A percentile compares a stretch with the other conserved stretches of the same genome.
Conservation (phyloP, 805 yeast genomes). For the Barnettozyma vustinii region DNA sequence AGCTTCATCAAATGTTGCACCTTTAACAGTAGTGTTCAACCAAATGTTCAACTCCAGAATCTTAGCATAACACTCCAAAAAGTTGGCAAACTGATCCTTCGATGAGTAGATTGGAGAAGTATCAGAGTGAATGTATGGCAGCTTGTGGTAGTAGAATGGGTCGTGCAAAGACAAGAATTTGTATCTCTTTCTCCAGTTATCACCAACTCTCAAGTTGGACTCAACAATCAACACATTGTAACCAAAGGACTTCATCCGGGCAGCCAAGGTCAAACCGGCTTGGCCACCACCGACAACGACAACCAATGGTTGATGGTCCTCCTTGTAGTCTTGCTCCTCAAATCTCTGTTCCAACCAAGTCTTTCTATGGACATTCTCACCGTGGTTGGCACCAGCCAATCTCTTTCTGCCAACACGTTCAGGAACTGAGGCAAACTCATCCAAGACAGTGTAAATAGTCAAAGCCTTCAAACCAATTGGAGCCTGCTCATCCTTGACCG, state of each 20-base stretch:
- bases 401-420: constrained; percentile 30
- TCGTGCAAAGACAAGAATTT: constrained; percentile 41
- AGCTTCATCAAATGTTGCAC: constrained; percentile 28
- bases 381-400: constrained; percentile 34
- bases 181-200: constrained; percentile 43
- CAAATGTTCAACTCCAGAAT: constrained; percentile 37
- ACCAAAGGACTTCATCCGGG: constrained; percentile 38
- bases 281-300: constrained; percentile 45
- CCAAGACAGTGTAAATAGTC: constrained; percentile 31
- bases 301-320: constrained; percentile 35
- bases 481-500: constrained; percentile 25
- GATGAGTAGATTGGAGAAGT: constrained; percentile 38
- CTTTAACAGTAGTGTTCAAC: constrained; percentile 28
- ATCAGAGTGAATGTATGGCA: constrained; percentile 37
- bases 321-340: constrained; percentile 27
- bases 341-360: constrained; percentile 35
- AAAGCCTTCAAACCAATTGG: constrained; percentile 30
- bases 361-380: constrained; percentile 32
- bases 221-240: constrained; percentile 36
- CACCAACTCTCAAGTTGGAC: constrained; percentile 34
- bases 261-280: constrained; percentile 38
- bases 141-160: constrained; percentile 39
- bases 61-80: constrained; percentile 37
- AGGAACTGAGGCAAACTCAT: constrained; percentile 29
- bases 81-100: constrained; percentile 39